These are phyloP conservation scores for Prunus yedoensis DNA, from an alignment of 331 rosid species.

Conservation along the genomic window DNA sequence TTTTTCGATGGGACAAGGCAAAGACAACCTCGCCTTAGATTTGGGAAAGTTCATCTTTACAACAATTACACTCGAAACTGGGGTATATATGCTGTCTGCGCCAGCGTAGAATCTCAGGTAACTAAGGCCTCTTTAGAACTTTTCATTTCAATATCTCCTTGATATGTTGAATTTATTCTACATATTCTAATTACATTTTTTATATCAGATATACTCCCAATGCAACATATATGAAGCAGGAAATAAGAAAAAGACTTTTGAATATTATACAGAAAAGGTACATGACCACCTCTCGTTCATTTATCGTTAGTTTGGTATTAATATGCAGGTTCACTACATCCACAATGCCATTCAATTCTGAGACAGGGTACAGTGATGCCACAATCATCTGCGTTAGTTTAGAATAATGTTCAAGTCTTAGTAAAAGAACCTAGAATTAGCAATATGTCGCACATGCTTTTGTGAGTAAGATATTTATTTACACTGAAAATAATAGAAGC, in stretches of 20 bases:
- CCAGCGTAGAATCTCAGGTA: constrained; percentile 33
- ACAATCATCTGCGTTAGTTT: background rate
- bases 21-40: constrained; percentile 31
- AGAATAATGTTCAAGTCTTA: background rate
- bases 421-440: background rate
- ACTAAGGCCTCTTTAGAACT: background rate
- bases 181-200: constrained; percentile 1
- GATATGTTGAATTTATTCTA: background rate
- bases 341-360: background rate
- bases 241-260: constrained; percentile 61
- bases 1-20: constrained; percentile 27
- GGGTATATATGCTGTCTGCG: constrained; percentile 28
- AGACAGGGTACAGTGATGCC: too few species aligned
- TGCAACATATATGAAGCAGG: constrained; percentile 79
- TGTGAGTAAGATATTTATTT: background rate
- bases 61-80: constrained; percentile 27
- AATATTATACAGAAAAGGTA: constrained; percentile 74
- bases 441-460: background rate
- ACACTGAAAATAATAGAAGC: background rate
- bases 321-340: background rate
- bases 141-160: background rate
- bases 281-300: constrained; percentile 7
- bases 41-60: constrained; percentile 30
- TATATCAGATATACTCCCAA: constrained; percentile 62
- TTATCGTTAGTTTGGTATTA: background rate